These are phyloP conservation scores for Alloteropsis angusta DNA, from an alignment of 202 grass and related monocot genomes.

Conservation along the genomic window DNA sequence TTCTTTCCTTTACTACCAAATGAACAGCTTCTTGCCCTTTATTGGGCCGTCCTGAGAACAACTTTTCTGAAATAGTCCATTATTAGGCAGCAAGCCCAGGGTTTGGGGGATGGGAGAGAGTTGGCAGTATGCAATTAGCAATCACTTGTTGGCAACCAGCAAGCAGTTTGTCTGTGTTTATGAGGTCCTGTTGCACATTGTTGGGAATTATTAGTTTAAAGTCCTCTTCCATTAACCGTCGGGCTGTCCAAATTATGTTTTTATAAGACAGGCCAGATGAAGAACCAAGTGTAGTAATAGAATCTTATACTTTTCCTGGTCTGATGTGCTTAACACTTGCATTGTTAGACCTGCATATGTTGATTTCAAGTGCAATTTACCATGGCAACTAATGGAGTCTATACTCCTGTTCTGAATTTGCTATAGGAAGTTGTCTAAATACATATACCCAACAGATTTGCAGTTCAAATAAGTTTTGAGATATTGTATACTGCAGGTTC, in stretches of 20 bases:
- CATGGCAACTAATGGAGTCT: slow-evolving; percentile 1
- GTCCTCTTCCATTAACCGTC: neutral
- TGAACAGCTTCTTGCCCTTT: neutral
- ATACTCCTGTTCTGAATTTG: slow-evolving; percentile 18
- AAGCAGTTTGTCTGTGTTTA: neutral
- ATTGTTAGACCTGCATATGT: neutral
- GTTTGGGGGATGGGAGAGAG: neutral
- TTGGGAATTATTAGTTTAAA: neutral
- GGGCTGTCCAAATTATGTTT: neutral
- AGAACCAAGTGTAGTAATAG: neutral
- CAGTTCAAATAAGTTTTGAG: slow-evolving; percentile 21
- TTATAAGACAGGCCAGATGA: neutral
- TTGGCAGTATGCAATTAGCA: neutral
- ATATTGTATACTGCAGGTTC: slow-evolving; percentile 49
- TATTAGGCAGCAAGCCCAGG: neutral
- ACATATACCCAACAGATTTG: neutral
- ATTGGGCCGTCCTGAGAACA: neutral
- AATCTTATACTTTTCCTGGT: slow-evolving; percentile 7
- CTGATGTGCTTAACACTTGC: neutral
- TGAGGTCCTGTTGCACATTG: neutral
- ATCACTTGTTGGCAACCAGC: neutral
- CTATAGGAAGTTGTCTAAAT: slow-evolving; percentile 6
- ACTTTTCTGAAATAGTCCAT: neutral
- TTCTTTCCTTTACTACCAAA: neutral
- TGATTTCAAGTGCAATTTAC: neutral